Evolutionary conservation across 1,139 yeast genomes (phyloP).

Genomic region (Nakaseomyces bracarensis): DNA sequence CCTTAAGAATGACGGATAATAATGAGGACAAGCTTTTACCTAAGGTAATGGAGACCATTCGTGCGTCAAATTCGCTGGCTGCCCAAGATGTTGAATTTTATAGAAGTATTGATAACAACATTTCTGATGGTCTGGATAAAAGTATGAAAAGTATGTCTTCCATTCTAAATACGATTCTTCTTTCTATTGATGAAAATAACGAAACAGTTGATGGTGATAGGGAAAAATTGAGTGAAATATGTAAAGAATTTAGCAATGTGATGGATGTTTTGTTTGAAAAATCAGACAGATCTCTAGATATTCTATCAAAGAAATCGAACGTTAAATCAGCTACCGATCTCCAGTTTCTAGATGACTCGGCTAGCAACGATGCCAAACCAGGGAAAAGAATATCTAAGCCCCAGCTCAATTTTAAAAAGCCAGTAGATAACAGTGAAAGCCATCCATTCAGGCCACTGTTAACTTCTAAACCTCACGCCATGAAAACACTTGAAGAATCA

Average conservation of each 20-base stretch:
- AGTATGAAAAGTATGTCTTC: conserved; percentile 42
- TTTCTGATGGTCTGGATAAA: conserved; percentile 39
- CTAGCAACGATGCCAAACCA: conserved; percentile 18
- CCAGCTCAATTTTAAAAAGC: conserved; percentile 49
- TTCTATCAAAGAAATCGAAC: conserved; percentile 22
- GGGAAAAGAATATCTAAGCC: conserved; percentile 51
- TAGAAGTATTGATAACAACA: conserved; percentile 51
- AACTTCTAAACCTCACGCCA: conserved; percentile 60
- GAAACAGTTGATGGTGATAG: conserved; percentile 34
- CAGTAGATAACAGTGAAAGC: conserved; percentile 60
- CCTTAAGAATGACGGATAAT: conserved; percentile 8
- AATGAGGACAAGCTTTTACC: conserved; percentile 25
- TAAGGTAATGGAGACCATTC: conserved; percentile 45
- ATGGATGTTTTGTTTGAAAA: conserved; percentile 71
- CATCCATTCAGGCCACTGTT: conserved; percentile 73
- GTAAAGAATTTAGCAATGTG: conserved; percentile 56
- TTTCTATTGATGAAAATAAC: conserved; percentile 37
- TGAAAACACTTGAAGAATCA: conserved; percentile 48
- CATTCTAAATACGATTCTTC: conserved; percentile 46
- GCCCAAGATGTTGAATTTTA: conserved; percentile 75
- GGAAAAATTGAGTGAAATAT: conserved; percentile 42
- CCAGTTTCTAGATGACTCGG: conserved; percentile 45
- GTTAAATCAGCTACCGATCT: conserved; percentile 19
- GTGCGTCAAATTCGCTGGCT: conserved; percentile 66
- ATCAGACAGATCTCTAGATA: conserved; percentile 58